Conservation (phyloP, 208 protist genomes). For the Acanthamoeba triangularis region DNA sequence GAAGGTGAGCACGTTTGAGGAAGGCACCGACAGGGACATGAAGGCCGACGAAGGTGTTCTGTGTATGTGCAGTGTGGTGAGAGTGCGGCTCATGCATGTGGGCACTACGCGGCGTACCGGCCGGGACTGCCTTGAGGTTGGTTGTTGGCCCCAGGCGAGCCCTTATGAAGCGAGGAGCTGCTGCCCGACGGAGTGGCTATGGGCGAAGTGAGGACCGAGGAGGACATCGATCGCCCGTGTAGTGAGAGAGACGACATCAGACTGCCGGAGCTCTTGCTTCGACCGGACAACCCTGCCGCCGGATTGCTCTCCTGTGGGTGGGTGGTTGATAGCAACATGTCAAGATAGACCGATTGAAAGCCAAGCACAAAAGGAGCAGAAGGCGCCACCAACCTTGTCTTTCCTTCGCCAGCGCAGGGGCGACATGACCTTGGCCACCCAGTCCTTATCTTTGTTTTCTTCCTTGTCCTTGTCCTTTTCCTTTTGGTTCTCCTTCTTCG, state of each 20-base stretch:
- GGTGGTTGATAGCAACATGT: no score
- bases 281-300: not conserved
- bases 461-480: not conserved
- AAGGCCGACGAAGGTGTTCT: not conserved
- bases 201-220: not conserved
- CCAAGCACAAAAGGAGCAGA: no score
- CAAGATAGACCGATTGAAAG: no score
- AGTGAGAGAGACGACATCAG: not conserved
- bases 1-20: slow-evolving; percentile 5
- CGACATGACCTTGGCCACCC: slow-evolving; percentile 24
- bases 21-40: not conserved
- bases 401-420: slow-evolving; percentile 21
- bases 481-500: not conserved
- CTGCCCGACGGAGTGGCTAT: not conserved
- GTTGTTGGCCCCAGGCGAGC: not conserved
- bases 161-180: not conserved
- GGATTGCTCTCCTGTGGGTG: not conserved
- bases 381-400: no score
- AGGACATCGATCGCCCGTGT: not conserved
- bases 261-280: slow-evolving; percentile 24
- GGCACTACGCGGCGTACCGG: not conserved
- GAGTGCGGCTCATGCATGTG: not conserved
- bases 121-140: not conserved
- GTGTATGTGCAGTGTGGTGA: not conserved
- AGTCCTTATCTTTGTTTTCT: not conserved